Percentiles rank a stretch among this genome's conserved stretches.
Conservation (phyloP, 2,329 filamentous ascomycete genomes). For the Pestalotiopsis sp. region DNA sequence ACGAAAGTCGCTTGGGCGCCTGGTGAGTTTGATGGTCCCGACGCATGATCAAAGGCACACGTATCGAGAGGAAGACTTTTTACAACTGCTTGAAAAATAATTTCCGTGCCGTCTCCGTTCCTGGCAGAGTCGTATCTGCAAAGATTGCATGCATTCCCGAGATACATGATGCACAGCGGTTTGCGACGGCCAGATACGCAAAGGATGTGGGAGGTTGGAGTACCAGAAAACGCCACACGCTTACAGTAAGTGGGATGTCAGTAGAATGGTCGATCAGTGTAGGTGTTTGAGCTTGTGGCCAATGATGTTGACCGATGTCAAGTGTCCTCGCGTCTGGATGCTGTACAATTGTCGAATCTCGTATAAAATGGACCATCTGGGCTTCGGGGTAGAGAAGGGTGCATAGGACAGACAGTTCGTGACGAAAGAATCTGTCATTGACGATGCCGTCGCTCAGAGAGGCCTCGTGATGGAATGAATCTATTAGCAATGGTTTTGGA, state of each 20-base stretch:
- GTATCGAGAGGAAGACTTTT: background rate
- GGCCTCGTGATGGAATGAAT: background rate
- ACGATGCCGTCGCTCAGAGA: background rate
- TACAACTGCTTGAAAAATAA: background rate
- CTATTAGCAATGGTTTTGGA: background rate
- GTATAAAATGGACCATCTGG: background rate
- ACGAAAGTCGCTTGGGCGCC: background rate
- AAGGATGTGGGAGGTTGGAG: background rate
- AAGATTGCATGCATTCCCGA: constrained; percentile 2
- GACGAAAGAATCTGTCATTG: background rate
- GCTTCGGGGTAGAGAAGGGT: background rate
- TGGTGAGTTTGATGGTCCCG: background rate
- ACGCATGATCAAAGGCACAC: background rate
- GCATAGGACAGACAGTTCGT: background rate
- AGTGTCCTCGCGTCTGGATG: background rate
- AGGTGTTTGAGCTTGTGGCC: too few species aligned
- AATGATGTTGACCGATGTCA: background rate
- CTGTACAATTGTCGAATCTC: background rate
- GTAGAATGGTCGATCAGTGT: too few species aligned
- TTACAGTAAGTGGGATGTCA: background rate
- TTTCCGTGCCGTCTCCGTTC: background rate
- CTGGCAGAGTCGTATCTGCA: constrained; percentile 1
- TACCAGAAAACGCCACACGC: background rate
- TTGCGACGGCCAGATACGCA: background rate
- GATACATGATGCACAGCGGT: constrained; percentile 7